These are phyloP conservation scores for Poterioochromonas sp. DNA, from an alignment of 352 stramenopile genomes.

Conservation along the genomic window DNA sequence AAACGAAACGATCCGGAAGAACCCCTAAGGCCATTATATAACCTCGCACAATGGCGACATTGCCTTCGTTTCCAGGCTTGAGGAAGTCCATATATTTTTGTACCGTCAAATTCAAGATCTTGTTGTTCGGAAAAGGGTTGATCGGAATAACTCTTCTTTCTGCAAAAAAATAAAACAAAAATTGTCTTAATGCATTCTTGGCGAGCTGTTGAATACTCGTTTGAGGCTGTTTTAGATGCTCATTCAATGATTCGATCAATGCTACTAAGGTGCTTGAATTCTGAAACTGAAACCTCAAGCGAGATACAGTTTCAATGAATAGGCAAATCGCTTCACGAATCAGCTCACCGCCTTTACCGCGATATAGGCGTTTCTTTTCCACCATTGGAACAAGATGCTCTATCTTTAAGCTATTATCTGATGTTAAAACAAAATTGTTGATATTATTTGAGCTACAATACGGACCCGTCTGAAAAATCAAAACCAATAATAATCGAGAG, in stretches of 20 bases:
- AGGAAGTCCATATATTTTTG: conserved; percentile 57
- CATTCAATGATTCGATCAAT: conserved; percentile 51
- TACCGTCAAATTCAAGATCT: conserved; percentile 50
- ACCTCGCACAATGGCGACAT: conserved; percentile 74
- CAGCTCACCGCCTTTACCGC: conserved; percentile 85
- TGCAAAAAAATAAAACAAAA: conserved; percentile 74
- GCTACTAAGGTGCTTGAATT: conserved; percentile 57
- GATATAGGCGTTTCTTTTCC: conserved; percentile 87
- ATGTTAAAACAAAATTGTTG: conserved; percentile 17
- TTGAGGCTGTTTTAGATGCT: conserved; percentile 85
- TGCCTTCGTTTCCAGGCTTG: conserved; percentile 57
- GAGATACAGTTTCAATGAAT: conserved; percentile 82
- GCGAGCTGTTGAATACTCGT: conserved; percentile 77
- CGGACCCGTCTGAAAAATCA: no score
- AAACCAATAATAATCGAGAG: conserved; percentile 64
- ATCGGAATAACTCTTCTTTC: conserved; percentile 46
- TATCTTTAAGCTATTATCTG: conserved; percentile 42
- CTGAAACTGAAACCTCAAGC: conserved; percentile 50
- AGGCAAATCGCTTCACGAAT: conserved; percentile 83
- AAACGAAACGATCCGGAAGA: conserved; percentile 48
- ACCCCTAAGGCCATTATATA: conserved; percentile 65
- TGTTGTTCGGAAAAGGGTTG: conserved; percentile 46
- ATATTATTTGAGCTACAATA: no score
- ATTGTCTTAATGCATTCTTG: conserved; percentile 65
- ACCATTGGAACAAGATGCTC: conserved; percentile 63